Percentiles rank a stretch among this genome's conserved stretches.
Evolutionary conservation across 345 rosid genomes (phyloP).

Genomic region (Noccaea bulbosa): DNA sequence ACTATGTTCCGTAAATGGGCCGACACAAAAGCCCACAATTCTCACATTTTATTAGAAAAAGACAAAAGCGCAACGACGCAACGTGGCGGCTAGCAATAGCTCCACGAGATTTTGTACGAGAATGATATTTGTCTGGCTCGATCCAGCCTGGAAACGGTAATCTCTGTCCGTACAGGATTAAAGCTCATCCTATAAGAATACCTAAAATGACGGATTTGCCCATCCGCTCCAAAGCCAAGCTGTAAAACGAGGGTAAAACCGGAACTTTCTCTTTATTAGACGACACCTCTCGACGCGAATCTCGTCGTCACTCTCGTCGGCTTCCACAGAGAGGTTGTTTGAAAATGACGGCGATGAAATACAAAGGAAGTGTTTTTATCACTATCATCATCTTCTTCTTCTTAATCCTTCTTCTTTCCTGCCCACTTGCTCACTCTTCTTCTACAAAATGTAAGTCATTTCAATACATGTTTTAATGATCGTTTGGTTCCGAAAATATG

Average conservation of each 20-base stretch:
- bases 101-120: slow-evolving; percentile 39
- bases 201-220: slow-evolving; percentile 11
- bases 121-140: slow-evolving; percentile 42
- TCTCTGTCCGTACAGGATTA: slow-evolving; percentile 32
- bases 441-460: slow-evolving; percentile 32
- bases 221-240: neutral
- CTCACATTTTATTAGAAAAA: neutral
- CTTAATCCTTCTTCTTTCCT: slow-evolving; percentile 1
- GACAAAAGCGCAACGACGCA: neutral
- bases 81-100: slow-evolving; percentile 27
- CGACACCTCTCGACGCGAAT: slow-evolving; percentile 23
- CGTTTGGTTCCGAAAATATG: slow-evolving; percentile 6
- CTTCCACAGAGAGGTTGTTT: slow-evolving; percentile 12
- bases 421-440: slow-evolving; percentile 27
- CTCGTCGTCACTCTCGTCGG: slow-evolving; percentile 23
- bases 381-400: slow-evolving; percentile 20
- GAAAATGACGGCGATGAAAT: slow-evolving; percentile 43
- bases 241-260: slow-evolving; percentile 31
- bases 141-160: slow-evolving; percentile 42
- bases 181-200: neutral
- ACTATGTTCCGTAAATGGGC: neutral
- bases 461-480: neutral
- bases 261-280: slow-evolving; percentile 31
- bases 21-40: slow-evolving; percentile 5
- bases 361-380: slow-evolving; percentile 38